Evolutionary conservation across 805 yeast species (phyloP).

Genomic region (Blastobotrys robertii): DNA sequence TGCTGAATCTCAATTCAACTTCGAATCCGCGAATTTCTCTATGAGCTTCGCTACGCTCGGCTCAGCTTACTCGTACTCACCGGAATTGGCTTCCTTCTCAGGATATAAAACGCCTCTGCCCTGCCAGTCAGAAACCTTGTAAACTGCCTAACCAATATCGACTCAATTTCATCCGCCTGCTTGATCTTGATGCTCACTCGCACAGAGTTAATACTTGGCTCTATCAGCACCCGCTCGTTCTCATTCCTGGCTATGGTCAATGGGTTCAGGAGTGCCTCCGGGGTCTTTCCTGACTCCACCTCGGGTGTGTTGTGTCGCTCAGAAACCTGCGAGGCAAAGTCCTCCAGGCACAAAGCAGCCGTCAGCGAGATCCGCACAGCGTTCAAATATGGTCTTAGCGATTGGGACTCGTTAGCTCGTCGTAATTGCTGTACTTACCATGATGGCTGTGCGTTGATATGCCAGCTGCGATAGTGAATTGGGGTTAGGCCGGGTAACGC

Average conservation of each 20-base stretch:
- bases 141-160: constrained; percentile 86
- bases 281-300: constrained; percentile 76
- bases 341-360: constrained; percentile 86
- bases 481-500: no score
- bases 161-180: constrained; percentile 96
- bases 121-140: constrained; percentile 88
- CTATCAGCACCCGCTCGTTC: constrained; percentile 84
- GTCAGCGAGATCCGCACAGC: constrained; percentile 91
- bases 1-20: no score
- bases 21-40: no score
- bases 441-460: no score
- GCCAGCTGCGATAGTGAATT: no score
- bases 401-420: constrained; percentile 62
- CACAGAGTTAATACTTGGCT: constrained; percentile 86
- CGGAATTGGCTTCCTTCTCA: constrained; percentile 81
- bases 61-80: constrained; percentile 2
- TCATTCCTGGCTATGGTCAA: constrained; percentile 89
- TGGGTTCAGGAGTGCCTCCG: constrained; percentile 79
- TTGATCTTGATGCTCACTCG: constrained; percentile 87
- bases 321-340: constrained; percentile 88
- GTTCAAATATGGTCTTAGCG: constrained; percentile 85
- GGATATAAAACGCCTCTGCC: constrained; percentile 87
- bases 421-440: not conserved
- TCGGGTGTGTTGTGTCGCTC: constrained; percentile 98
- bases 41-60: not conserved